Base-by-base conservation (phyloP, 768 basidiomycete species). In the Flagelloscypha sp. region DNA sequence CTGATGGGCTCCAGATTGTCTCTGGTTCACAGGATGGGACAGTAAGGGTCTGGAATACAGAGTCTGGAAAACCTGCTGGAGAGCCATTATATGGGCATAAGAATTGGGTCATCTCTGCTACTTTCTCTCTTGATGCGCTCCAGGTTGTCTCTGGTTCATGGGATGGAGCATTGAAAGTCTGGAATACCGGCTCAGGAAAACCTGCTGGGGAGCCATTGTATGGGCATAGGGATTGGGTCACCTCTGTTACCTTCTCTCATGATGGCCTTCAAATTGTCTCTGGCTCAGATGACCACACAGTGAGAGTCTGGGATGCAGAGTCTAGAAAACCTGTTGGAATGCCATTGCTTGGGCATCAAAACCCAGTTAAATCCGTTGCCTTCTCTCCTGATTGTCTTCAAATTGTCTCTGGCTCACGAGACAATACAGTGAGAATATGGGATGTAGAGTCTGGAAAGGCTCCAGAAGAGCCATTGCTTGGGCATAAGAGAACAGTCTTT, bases 1-100 rank as follows among this genome's bases (percentile, higher is more conserved):
- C 64, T 15, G 62, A 70, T 47, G 63, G 63, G 4, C 55, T 50
- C 22, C 52, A 59, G 30, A 48, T 74, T 20, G 35, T 33, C 7
- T 20, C 42, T 19, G 42, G 42, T 3, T 43, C 33, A 23, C n/a
- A 22, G 59, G 28, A 32, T 12, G 38, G 39, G 1, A n/a, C n/a
- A n/a, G n/a, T n/a, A n/a, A n/a, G n/a, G n/a, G n/a, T n/a, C n/a
- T n/a, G n/a, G n/a, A n/a, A n/a, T n/a, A n/a, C n/a, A n/a, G n/a
- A n/a, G n/a, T n/a, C n/a, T n/a, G n/a, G n/a, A n/a, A n/a, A n/a
- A n/a, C n/a, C n/a, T n/a, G n/a, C n/a, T n/a, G n/a, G n/a, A n/a
- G n/a, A n/a, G n/a, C n/a, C n/a, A n/a, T n/a, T n/a, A n/a, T n/a
- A n/a, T n/a, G 38, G 39, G 1, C 33, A 40, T 27, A 20, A 11